Evolutionary conservation across 352 stramenopile genomes (phyloP).

Genomic region (Phytophthora pseudosyringae): DNA sequence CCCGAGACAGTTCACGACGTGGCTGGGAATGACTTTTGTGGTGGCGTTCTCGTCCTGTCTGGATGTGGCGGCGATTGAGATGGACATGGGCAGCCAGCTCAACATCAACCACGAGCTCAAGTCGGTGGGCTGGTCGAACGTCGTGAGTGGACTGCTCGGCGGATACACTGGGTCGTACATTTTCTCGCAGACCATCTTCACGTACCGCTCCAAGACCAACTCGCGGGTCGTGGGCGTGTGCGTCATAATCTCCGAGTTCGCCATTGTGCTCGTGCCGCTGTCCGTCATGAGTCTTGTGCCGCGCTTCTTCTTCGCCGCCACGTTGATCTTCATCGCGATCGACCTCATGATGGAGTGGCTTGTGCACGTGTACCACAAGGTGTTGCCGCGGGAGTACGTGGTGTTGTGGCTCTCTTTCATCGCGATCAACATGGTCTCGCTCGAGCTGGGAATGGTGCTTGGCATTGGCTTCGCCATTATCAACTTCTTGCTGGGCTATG

Average conservation of each 20-base stretch:
- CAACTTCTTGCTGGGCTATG: conserved; percentile 86
- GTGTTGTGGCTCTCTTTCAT: conserved; percentile 94
- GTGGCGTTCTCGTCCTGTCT: conserved; percentile 97
- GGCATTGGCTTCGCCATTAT: conserved; percentile 91
- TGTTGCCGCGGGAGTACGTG: conserved; percentile 91
- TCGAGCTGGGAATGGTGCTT: conserved; percentile 96
- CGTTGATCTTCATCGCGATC: conserved; percentile 97
- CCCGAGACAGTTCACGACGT: conserved; percentile 90
- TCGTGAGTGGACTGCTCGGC: conserved; percentile 94
- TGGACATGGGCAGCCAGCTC: conserved; percentile 94
- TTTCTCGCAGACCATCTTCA: conserved; percentile 99
- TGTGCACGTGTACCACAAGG: conserved; percentile 83
- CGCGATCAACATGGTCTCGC: conserved; percentile 93
- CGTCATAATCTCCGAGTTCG: conserved; percentile 90
- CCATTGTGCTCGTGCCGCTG: conserved; percentile 90
- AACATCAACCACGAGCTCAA: conserved; percentile 96
- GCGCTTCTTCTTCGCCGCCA: conserved; percentile 97
- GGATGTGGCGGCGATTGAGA: conserved; percentile 97
- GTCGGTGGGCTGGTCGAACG: conserved; percentile 96
- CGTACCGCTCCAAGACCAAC: conserved; percentile 92
- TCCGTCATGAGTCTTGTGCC: conserved; percentile 96
- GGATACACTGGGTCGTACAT: conserved; percentile 99
- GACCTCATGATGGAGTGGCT: conserved; percentile 99
- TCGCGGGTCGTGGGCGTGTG: conserved; percentile 91
- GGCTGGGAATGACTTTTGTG: conserved; percentile 97